These are phyloP conservation scores for Russula ochroleuca DNA, from an alignment of 768 basidiomycete genomes.

Conservation along the genomic window DNA sequence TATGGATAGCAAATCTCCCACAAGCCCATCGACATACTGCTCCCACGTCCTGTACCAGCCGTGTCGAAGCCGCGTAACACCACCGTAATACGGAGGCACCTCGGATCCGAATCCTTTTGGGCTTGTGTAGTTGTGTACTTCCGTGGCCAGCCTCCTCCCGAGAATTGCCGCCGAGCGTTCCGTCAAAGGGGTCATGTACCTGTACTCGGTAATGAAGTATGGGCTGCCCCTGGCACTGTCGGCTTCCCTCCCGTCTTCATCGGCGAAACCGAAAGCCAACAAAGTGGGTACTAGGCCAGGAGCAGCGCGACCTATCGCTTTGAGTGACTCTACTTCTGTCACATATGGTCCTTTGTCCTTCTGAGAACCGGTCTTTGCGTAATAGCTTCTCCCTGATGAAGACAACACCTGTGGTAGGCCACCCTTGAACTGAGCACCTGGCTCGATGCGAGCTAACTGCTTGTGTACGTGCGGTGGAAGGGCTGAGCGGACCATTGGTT, in stretches of 20 bases:
- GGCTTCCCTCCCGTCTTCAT: conserved; percentile 29
- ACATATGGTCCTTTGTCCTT: conserved; percentile 57
- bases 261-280: conserved; percentile 44
- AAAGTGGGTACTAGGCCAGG: conserved; percentile 63
- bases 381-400: conserved; percentile 56
- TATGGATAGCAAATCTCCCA: conserved; percentile 52
- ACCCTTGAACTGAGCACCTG: conserved; percentile 45
- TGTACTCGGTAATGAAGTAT: conserved; percentile 74
- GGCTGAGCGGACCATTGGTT: conserved; percentile 15
- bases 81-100: conserved; percentile 67
- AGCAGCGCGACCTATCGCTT: conserved; percentile 55
- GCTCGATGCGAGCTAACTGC: conserved; percentile 48
- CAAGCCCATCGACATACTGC: conserved; percentile 57
- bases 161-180: conserved; percentile 45
- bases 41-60: conserved; percentile 75
- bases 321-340: conserved; percentile 67
- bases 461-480: conserved; percentile 38
- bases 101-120: conserved; percentile 61
- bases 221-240: conserved; percentile 41
- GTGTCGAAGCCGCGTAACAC: conserved; percentile 61
- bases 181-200: conserved; percentile 49
- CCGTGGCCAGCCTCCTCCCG: conserved; percentile 59
- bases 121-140: conserved; percentile 58
- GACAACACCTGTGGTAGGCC: conserved; percentile 50
- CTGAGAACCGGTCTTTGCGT: conserved; percentile 53